These are phyloP conservation scores for Ampelocalamus luodianensis DNA, from an alignment of 176 grass and related monocot genomes.

Conservation along the genomic window DNA sequence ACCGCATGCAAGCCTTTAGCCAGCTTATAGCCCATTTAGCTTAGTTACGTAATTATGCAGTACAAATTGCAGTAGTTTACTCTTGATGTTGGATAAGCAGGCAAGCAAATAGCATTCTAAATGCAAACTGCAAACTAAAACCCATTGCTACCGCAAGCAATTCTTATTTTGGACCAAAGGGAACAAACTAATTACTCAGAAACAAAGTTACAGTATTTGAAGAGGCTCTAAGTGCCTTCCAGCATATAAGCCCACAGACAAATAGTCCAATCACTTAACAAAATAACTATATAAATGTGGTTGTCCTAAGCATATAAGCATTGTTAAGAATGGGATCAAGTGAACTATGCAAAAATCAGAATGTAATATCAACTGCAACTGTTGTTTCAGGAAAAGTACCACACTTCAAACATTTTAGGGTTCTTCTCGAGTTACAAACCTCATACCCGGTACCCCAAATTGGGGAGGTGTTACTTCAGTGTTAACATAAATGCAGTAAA, in stretches of 20 bases:
- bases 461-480: background rate
- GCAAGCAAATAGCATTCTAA: background rate
- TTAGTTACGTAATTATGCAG: slow-evolving; percentile 20
- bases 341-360: slow-evolving; percentile 21
- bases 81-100: slow-evolving; percentile 8
- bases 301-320: background rate
- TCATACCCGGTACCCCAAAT: background rate
- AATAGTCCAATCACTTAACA: background rate
- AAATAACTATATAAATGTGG: background rate
- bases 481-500: slow-evolving; percentile 21
- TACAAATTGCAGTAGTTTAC: background rate
- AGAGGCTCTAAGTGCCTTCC: slow-evolving; percentile 15
- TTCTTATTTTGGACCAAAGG: background rate
- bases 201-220: background rate
- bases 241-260: background rate
- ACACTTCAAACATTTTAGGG: background rate
- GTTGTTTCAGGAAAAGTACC: background rate
- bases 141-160: background rate
- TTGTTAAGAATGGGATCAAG: background rate
- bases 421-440: background rate
- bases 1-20: slow-evolving; percentile 5
- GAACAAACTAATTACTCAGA: background rate
- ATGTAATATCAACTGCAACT: background rate
- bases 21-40: slow-evolving; percentile 24
- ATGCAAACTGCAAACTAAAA: background rate